Evolutionary conservation across 352 stramenopile species (phyloP), one percentile per base, ranked within the genome.

Genomic region (Phytophthora cactorum): DNA sequence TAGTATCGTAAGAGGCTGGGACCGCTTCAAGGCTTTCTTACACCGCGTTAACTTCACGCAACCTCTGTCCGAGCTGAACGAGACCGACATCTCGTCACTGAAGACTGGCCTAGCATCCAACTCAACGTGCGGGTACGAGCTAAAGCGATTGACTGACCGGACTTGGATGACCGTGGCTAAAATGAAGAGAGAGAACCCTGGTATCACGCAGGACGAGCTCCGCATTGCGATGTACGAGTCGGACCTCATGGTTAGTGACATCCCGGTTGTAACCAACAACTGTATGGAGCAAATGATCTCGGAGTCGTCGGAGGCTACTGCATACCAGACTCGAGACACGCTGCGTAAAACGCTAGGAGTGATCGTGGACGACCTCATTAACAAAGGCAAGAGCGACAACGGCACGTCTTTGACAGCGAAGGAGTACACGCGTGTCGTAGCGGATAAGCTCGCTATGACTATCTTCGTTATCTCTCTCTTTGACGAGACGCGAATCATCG

Each of bases 61-160:
- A 27, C 39, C 49, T 15, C 25, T 66, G 27, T 44, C 51, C 3
- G 56, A 71, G 36, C 44, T 71, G 44, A 60, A 71, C 39, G 49
- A 71, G 49, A 58, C 55, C 4, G 57, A 71, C 4, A 71, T 71
- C 15, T 62, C 63, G 44, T 61, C 56, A 2, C 67, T 81, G 15
- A 61, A 69, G 62, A 50, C 31, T 2, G 54, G 64, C 5, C 12
- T 81, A 15, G 55, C 29, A 4, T 70, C 66, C 6, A 64, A 72
- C n/a, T 62, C 43, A 1, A 78, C 56, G 9, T 81, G 74, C 25
- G 70, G 74, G 14, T 45, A 53, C 11, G 64, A 82, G 12, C 11
- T 79, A 10, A 68, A 77, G 49, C 25, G 25, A 14, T 10, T 71
- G 27, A 61, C 50, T 0, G 63, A 71, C 6, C 41, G 57, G 1